phyloP scores from a whole-genome alignment of 2,329 filamentous ascomycete species.

The Verticillium isaacii region DNA sequence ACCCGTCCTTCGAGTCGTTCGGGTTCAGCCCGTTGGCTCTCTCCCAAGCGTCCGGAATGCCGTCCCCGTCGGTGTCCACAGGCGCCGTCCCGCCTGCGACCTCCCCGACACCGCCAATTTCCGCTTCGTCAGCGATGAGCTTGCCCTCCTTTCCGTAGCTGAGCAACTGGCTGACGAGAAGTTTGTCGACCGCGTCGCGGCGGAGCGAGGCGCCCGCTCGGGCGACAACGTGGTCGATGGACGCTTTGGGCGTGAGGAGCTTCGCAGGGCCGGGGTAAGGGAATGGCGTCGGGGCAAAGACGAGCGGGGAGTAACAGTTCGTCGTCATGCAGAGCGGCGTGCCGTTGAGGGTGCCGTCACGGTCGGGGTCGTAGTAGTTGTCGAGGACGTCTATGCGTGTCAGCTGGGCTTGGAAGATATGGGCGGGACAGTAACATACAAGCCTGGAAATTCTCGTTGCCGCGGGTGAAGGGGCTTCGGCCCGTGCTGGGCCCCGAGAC shows the following conservation, averaged over 20 bases:
- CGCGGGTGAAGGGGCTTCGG: conserved; percentile 46
- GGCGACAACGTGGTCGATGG: conserved; percentile 32
- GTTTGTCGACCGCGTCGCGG: conserved; percentile 38
- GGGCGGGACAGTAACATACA: conserved; percentile 21
- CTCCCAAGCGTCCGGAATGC: conserved; percentile 45
- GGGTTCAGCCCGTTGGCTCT: conserved; percentile 33
- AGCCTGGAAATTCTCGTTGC: conserved; percentile 48
- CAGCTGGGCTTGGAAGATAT: background rate
- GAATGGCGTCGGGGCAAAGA: conserved; percentile 32
- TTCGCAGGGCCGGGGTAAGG: conserved; percentile 36
- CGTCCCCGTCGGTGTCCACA: conserved; percentile 41
- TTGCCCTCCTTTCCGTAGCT: conserved; percentile 39
- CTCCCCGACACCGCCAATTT: conserved; percentile 33
- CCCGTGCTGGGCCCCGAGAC: conserved; percentile 47
- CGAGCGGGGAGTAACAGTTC: conserved; percentile 42
- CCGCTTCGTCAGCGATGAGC: conserved; percentile 40
- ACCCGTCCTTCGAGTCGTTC: conserved; percentile 32
- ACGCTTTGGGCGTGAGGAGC: conserved; percentile 31
- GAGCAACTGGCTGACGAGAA: conserved; percentile 35
- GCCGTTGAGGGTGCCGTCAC: conserved; percentile 44
- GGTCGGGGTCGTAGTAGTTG: conserved; percentile 47
- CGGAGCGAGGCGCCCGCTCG: conserved; percentile 36
- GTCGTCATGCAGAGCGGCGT: conserved; percentile 33
- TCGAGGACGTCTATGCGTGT: conserved; percentile 33
- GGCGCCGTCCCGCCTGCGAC: conserved; percentile 31